phyloP scores from a whole-genome alignment of 441 rosid genomes.

The Populus hybrid region DNA sequence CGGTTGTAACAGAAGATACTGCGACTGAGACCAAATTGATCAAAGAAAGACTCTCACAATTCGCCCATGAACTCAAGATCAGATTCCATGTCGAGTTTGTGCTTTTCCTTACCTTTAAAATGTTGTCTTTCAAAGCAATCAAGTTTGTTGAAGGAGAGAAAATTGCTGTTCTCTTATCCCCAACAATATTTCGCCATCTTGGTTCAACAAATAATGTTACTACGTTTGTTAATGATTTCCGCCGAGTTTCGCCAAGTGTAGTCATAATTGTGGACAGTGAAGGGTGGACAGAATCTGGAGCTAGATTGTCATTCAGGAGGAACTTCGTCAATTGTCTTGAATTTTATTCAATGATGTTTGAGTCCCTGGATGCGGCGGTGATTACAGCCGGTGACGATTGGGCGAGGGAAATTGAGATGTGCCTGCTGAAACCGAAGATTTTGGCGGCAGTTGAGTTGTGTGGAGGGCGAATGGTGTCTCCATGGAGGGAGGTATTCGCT shows the following conservation, averaged over 20 bases:
- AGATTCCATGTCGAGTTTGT: conserved; percentile 80
- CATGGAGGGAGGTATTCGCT: conserved; percentile 68
- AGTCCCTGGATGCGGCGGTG: conserved; percentile 73
- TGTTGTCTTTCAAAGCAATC: conserved; percentile 67
- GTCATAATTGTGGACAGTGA: conserved; percentile 70
- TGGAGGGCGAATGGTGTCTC: conserved; percentile 37
- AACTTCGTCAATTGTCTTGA: conserved; percentile 64
- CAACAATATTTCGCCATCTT: conserved; percentile 54
- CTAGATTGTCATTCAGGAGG: conserved; percentile 50
- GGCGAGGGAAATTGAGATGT: conserved; percentile 66
- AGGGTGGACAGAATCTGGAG: conserved; percentile 54
- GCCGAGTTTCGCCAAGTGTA: conserved; percentile 52
- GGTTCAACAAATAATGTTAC: conserved; percentile 34
- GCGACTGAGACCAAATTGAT: conserved; percentile 62
- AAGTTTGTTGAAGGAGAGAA: conserved; percentile 69
- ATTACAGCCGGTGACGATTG: conserved; percentile 45
- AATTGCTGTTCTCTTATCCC: conserved; percentile 55
- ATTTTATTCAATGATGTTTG: conserved; percentile 70
- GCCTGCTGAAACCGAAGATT: conserved; percentile 56
- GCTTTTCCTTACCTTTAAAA: conserved; percentile 59
- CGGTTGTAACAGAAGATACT: conserved; percentile 68
- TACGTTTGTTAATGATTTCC: conserved; percentile 47
- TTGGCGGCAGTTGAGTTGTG: conserved; percentile 51
- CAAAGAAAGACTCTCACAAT: conserved; percentile 72
- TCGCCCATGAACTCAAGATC: conserved; percentile 70